phyloP scores from a whole-genome alignment of 2,329 filamentous ascomycete genomes.

The Neofusicoccum laricinum region DNA sequence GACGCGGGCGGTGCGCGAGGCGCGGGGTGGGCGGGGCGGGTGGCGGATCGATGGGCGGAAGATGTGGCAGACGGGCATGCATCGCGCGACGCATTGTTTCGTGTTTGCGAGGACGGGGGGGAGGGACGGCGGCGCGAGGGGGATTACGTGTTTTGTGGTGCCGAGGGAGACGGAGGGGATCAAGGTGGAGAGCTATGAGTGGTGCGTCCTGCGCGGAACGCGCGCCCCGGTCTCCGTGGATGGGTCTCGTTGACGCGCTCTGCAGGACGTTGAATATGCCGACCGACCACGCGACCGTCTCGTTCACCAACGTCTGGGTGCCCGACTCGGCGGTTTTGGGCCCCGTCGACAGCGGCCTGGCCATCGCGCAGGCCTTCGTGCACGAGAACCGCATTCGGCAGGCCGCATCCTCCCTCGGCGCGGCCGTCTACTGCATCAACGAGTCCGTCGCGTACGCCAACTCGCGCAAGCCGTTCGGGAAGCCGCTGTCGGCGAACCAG shows the following conservation, averaged over 20 bases:
- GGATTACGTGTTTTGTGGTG: constrained; percentile 62
- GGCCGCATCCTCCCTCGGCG: constrained; percentile 58
- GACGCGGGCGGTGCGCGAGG: constrained; percentile 48
- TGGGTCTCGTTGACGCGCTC: not conserved
- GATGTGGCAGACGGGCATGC: constrained; percentile 65
- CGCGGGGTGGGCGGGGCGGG: constrained; percentile 43
- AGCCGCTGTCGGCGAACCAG: constrained; percentile 57
- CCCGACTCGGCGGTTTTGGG: constrained; percentile 54
- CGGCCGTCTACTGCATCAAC: constrained; percentile 59
- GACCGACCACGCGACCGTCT: constrained; percentile 62
- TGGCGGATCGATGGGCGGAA: constrained; percentile 59
- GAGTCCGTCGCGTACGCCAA: constrained; percentile 57
- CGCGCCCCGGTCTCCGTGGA: too few relatives aligned
- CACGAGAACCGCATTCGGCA: constrained; percentile 66
- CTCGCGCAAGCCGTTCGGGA: constrained; percentile 54
- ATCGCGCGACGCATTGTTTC: constrained; percentile 60
- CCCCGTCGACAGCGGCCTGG: constrained; percentile 52
- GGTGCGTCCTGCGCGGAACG: constrained; percentile 30
- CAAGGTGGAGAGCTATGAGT: constrained; percentile 57
- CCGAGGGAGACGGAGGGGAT: constrained; percentile 53
- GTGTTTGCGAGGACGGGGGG: constrained; percentile 60
- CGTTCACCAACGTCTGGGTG: constrained; percentile 56
- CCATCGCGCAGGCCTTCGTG: constrained; percentile 61
- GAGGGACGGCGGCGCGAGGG: constrained; percentile 50
- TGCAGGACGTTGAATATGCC: constrained; percentile 62